These are phyloP conservation scores for Nigrospora oryzae DNA, from an alignment of 2,329 filamentous ascomycete genomes.

Conservation along the genomic window DNA sequence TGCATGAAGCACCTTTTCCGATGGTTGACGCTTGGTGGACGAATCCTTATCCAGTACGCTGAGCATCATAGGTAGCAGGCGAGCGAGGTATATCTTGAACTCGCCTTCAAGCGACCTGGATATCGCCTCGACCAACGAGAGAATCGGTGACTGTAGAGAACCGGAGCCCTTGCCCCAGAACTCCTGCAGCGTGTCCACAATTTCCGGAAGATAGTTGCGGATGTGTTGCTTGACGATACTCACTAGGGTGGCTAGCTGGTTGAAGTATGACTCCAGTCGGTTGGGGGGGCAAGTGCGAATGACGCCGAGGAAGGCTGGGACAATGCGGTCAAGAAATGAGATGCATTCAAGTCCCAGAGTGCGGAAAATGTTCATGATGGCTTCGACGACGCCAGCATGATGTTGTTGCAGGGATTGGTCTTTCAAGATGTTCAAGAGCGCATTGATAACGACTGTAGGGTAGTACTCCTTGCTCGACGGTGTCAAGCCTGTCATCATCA, in stretches of 20 bases:
- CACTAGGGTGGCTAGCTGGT: slow-evolving; percentile 86
- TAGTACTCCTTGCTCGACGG: slow-evolving; percentile 98
- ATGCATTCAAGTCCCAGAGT: slow-evolving; percentile 95
- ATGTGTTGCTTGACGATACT: slow-evolving; percentile 96
- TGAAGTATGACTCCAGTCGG: slow-evolving; percentile 92
- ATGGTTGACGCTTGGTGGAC: slow-evolving; percentile 67
- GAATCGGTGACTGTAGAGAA: slow-evolving; percentile 80
- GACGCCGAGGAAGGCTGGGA: slow-evolving; percentile 86
- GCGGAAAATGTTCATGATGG: slow-evolving; percentile 97
- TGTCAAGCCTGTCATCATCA: slow-evolving; percentile 96
- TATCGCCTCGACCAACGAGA: slow-evolving; percentile 88
- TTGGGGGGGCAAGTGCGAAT: slow-evolving; percentile 73
- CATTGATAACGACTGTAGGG: slow-evolving; percentile 95
- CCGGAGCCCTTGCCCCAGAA: slow-evolving; percentile 76
- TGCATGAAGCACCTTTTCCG: slow-evolving; percentile 85
- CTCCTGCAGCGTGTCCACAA: slow-evolving; percentile 78
- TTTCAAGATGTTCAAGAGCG: slow-evolving; percentile 82
- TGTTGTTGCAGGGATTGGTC: slow-evolving; percentile 85
- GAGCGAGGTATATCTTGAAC: slow-evolving; percentile 92
- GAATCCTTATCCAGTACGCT: slow-evolving; percentile 83
- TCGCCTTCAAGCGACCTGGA: slow-evolving; percentile 90
- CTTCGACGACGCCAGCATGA: slow-evolving; percentile 90
- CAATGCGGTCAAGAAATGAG: slow-evolving; percentile 85
- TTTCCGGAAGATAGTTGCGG: slow-evolving; percentile 77
- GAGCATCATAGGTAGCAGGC: slow-evolving; percentile 86